These are phyloP conservation scores for Angomonas desouzai DNA, from an alignment of 208 protist genomes.

Conservation along the genomic window DNA sequence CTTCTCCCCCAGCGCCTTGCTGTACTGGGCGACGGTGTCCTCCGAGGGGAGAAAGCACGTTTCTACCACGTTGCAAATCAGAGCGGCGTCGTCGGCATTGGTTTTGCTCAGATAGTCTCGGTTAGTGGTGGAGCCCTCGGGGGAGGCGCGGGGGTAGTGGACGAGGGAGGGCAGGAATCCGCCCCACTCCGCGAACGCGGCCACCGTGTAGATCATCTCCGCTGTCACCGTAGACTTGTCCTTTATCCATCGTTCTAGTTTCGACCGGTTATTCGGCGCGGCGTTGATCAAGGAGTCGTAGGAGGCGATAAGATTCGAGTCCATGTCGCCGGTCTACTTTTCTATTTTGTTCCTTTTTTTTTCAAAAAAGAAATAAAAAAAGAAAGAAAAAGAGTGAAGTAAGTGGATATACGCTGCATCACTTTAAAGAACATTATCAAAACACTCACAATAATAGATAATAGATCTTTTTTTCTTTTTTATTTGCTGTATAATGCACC, in stretches of 20 bases:
- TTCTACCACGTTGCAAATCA: constrained; percentile 12
- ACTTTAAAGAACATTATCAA: too few species aligned
- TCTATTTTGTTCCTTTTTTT: neutral
- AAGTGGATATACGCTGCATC: too few species aligned
- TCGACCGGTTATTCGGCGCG: neutral
- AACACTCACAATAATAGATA: too few species aligned
- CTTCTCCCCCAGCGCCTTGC: constrained; percentile 12
- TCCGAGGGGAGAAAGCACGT: constrained; percentile 11
- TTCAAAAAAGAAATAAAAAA: neutral
- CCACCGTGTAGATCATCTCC: neutral
- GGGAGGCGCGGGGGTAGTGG: neutral
- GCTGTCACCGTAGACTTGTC: neutral
- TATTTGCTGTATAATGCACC: neutral
- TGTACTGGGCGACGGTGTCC: constrained; percentile 5
- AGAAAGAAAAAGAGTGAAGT: neutral
- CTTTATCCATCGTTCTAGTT: neutral
- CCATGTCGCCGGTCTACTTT: too few species aligned
- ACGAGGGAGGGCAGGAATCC: neutral
- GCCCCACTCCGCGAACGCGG: neutral
- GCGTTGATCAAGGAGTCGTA: neutral
- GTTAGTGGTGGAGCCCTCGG: neutral
- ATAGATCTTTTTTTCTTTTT: constrained; percentile 1
- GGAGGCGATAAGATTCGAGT: too few species aligned
- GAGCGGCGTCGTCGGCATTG: neutral
- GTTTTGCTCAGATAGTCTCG: neutral